These are phyloP conservation scores for Backusella morwellensis DNA, from an alignment of 192 early-diverging fungal genomes.

Conservation along the genomic window DNA sequence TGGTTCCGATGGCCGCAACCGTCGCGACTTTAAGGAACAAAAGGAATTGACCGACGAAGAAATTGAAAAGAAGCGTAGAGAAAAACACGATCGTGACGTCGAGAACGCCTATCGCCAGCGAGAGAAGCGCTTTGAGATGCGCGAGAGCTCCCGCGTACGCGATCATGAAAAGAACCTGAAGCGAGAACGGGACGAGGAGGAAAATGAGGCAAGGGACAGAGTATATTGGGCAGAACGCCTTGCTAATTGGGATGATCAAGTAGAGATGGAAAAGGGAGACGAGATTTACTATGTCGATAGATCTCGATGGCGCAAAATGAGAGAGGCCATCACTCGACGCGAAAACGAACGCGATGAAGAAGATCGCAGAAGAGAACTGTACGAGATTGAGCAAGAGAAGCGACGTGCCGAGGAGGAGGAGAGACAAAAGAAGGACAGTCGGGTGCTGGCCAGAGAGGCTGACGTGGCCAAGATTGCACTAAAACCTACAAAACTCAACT, in stretches of 20 bases:
- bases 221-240: conserved; percentile 49
- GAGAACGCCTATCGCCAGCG: conserved; percentile 53
- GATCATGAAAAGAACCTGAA: conserved; percentile 48
- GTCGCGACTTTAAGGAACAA: conserved; percentile 37
- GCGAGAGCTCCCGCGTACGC: conserved; percentile 46
- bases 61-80: conserved; percentile 37
- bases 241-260: conserved; percentile 74
- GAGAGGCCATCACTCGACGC: conserved; percentile 55
- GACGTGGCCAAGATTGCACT: conserved; percentile 28
- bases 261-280: conserved; percentile 51
- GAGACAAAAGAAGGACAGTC: conserved; percentile 9
- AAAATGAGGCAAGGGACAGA: conserved; percentile 31
- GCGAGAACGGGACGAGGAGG: conserved; percentile 42
- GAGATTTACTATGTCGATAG: conserved; percentile 82
- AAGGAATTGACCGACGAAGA: conserved; percentile 27
- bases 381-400: conserved; percentile 40
- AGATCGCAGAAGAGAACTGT: conserved; percentile 16
- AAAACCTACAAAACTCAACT: conserved; percentile 26
- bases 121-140: conserved; percentile 62
- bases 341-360: conserved; percentile 73
- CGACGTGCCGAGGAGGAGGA: conserved; percentile 30
- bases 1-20: not conserved
- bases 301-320: conserved; percentile 70
- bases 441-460: conserved; percentile 12
- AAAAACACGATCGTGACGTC: conserved; percentile 42